Conservation (phyloP, 2,329 filamentous ascomycete species). For the Lizonia empirigonia region DNA sequence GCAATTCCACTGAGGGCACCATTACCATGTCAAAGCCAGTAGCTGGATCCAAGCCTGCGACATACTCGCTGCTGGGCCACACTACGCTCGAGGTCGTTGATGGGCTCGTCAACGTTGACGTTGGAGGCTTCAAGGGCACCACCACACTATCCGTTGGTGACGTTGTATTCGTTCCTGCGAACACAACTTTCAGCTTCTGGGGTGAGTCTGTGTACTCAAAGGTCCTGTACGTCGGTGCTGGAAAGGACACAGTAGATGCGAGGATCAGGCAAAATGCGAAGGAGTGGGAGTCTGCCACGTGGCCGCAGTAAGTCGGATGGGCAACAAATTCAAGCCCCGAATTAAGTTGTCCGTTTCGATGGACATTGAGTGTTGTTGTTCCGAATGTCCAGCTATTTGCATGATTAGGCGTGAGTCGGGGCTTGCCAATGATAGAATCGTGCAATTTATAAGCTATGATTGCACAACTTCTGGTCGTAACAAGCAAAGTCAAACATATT, state of each 20-base stretch:
- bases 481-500: not conserved
- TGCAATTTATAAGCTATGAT: not conserved
- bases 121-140: constrained; percentile 35
- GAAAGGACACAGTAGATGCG: constrained; percentile 25
- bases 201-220: constrained; percentile 28
- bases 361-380: not conserved
- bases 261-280: constrained; percentile 20
- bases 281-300: constrained; percentile 22
- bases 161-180: constrained; percentile 49
- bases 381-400: no score
- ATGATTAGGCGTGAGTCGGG: not conserved
- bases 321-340: not conserved
- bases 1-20: constrained; percentile 53
- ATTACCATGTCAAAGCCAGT: constrained; percentile 48
- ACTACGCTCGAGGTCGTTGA: constrained; percentile 50
- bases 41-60: constrained; percentile 23
- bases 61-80: constrained; percentile 38
- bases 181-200: constrained; percentile 45
- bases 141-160: constrained; percentile 46
- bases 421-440: not conserved
- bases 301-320: constrained; percentile 13
- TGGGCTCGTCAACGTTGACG: constrained; percentile 43
- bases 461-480: not conserved
- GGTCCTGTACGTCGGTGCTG: constrained; percentile 31
- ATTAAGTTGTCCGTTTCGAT: not conserved